Base-by-base conservation (phyloP, 257 asterid genomes). In the Nemophila menziesii region DNA sequence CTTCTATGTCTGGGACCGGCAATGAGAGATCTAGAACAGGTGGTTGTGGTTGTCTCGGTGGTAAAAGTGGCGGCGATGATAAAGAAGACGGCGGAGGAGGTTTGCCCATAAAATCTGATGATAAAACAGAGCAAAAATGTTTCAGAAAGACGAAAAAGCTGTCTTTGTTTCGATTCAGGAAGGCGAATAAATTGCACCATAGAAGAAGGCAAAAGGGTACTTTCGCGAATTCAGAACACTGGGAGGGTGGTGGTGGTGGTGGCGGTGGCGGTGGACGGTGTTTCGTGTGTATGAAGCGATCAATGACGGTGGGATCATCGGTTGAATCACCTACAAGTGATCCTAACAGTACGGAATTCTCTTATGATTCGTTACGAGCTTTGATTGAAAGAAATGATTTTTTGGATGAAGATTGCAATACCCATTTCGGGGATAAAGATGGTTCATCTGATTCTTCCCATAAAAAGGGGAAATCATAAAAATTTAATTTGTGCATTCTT, bases 311-410 rank as follows among this genome's bases (percentile, higher is more conserved):
- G 48, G 92, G 66, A 62, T 72, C 84, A 11, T 58, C 92, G 3
- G 75, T 70, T 67, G 86, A 76, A 72, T 76, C 94, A 20, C 87
- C 92, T 23, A 33, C 78, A 5, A 80, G 95, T 61, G 95, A 89
- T 49, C 95, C 98, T 57, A 80, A 89, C 51, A 80, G 92, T 59
- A 33, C 73, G 2, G 80, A 57, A 49, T 89, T 84, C 68, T 64
- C 61, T 13, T 68, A 57, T 57, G 80, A 64, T 44, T 69, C 65
- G 92, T 44, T 89, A 71, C 72, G 77, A 55, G 57, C 57, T 59
- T 67, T 89, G 33, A 74, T 89, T 53, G 94, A 89, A 60, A 76
- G 72, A 57, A 89, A 84, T 65, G 92, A 78, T 66, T 89, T 84
- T 72, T 72, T 64, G 64, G 68, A 80, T 12, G 39, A 55, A 20